These are phyloP conservation scores for Hibiscus syriacus DNA, from an alignment of 345 rosid species.

Conservation along the genomic window DNA sequence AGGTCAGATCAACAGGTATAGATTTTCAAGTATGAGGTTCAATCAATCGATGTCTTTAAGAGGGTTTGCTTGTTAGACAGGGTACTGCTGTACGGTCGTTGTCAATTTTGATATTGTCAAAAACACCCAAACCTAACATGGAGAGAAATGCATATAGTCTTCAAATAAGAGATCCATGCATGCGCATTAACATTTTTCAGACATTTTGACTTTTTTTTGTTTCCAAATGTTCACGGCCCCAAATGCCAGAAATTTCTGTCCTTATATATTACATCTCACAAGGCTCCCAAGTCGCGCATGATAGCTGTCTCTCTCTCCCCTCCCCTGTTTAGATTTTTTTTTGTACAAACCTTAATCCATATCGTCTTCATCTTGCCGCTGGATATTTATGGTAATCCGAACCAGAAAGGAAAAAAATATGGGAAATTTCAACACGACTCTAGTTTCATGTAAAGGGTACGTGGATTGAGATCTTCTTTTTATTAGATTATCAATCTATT, in stretches of 20 bases:
- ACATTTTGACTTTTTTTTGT: not conserved
- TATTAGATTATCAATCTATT: not conserved
- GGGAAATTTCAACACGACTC: constrained; percentile 26
- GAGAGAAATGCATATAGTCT: not conserved
- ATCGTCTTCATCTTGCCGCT: too few relatives aligned
- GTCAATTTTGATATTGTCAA: not conserved
- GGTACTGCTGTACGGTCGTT: not conserved
- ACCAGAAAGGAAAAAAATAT: too few relatives aligned
- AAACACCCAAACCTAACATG: not conserved
- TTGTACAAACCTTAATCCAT: too few relatives aligned
- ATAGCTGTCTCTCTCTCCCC: too few relatives aligned
- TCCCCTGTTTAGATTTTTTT: too few relatives aligned
- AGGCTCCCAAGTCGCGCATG: not conserved
- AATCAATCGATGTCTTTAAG: not conserved
- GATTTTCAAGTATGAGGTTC: not conserved
- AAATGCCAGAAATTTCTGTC: not conserved
- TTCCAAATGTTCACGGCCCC: constrained; percentile 2
- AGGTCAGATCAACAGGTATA: not conserved
- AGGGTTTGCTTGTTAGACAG: constrained; percentile 1
- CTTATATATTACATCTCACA: not conserved
- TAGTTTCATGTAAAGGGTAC: constrained; percentile 12
- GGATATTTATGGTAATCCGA: not conserved
- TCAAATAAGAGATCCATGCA: not conserved
- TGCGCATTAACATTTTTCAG: not conserved
- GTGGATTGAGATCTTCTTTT: not conserved